Conservation (phyloP, 179 eudicot species). For the Drosera spatulata region DNA sequence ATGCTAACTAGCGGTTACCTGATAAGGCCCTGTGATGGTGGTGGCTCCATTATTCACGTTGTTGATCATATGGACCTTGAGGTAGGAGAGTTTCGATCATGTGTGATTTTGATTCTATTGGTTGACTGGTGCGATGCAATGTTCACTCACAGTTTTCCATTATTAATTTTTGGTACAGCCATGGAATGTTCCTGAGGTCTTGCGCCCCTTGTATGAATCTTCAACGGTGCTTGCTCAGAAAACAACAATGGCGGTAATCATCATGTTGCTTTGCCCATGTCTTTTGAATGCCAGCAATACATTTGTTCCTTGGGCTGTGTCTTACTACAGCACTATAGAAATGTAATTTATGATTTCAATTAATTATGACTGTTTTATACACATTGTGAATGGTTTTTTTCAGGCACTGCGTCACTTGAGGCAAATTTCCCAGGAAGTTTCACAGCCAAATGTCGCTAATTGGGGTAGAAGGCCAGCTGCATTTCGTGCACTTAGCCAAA, state of each 20-base stretch:
- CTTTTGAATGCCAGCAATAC: no score
- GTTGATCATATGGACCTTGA: constrained; percentile 91
- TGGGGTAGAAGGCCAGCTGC: constrained; percentile 91
- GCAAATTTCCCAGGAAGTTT: constrained; percentile 87
- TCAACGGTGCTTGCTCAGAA: no score
- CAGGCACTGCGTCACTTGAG: constrained; percentile 79
- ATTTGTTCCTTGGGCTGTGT: no score
- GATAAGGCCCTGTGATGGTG: constrained; percentile 94
- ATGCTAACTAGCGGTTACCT: constrained; percentile 96
- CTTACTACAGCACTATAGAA: no score
- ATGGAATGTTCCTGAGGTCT: constrained; percentile 59
- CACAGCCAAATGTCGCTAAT: constrained; percentile 93
- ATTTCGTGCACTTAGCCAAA: constrained; percentile 83
- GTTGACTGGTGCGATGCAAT: background rate
- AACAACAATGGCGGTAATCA: no score
- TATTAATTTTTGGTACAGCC: constrained; percentile 32
- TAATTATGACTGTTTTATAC: constrained; percentile 55
- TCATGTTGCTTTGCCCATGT: no score
- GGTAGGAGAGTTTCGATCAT: constrained; percentile 17
- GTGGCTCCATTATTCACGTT: constrained; percentile 91
- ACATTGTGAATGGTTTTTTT: constrained; percentile 47
- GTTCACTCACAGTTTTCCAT: background rate
- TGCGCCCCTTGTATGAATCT: no score
- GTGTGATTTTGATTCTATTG: background rate
- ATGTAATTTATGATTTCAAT: no score